These are phyloP conservation scores for Leptographium procerum DNA, from an alignment of 2,329 filamentous ascomycete species.

Conservation along the genomic window DNA sequence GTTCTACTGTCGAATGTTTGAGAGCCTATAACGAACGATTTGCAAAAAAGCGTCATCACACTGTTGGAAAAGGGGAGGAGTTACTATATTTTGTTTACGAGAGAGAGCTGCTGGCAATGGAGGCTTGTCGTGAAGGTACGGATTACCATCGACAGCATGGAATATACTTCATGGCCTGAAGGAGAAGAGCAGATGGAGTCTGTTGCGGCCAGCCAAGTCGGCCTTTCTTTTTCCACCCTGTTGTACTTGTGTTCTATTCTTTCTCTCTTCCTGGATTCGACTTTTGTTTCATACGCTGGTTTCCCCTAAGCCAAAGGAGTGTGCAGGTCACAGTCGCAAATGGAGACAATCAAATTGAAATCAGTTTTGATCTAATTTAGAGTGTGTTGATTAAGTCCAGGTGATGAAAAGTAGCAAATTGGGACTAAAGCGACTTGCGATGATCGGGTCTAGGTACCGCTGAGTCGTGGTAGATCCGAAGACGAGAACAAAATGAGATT, in stretches of 20 bases:
- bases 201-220: neutral
- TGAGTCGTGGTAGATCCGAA: neutral
- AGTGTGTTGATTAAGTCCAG: too few species aligned
- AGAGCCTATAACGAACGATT: neutral
- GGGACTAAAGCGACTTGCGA: too few species aligned
- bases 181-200: neutral
- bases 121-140: neutral
- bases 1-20: neutral
- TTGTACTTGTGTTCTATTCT: neutral
- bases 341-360: constrained; percentile 17
- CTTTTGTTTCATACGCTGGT: constrained; percentile 1
- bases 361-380: neutral
- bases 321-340: constrained; percentile 12
- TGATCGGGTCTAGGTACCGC: too few species aligned
- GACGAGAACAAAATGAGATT: neutral
- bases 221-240: neutral
- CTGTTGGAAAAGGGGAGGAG: neutral
- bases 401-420: too few species aligned
- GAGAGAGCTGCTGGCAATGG: neutral
- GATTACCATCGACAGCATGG: neutral
- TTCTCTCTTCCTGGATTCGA: neutral
- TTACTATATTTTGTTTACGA: neutral
- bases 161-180: neutral
- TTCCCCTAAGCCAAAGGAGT: constrained; percentile 1
- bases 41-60: constrained; percentile 1